phyloP scores from a whole-genome alignment of 257 asterid species.

The Paraleonurus japonicus region DNA sequence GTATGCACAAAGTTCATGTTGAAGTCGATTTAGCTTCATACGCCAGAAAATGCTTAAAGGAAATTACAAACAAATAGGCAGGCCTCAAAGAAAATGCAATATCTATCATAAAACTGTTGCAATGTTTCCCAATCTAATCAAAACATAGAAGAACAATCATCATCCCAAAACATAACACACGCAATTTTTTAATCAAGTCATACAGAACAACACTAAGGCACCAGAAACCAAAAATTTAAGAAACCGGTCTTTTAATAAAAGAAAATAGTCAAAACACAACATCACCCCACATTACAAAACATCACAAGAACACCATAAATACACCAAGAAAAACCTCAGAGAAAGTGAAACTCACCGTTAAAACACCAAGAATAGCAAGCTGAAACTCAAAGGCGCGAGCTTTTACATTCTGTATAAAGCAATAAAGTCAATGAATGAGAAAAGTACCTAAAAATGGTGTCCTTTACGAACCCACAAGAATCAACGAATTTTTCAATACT shows the following conservation, averaged over 20 bases:
- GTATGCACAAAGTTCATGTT: background rate
- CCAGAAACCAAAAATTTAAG: conserved; percentile 12
- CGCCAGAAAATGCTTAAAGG: background rate
- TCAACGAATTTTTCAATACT: conserved; percentile 18
- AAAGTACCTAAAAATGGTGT: conserved; percentile 36
- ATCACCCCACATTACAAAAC: conserved; percentile 39
- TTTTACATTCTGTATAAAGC: conserved; percentile 15
- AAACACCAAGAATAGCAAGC: conserved; percentile 20
- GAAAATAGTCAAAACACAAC: conserved; percentile 1
- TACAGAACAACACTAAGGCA: background rate
- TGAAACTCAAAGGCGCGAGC: conserved; percentile 15
- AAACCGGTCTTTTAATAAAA: conserved; percentile 1
- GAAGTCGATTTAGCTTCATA: conserved; percentile 10
- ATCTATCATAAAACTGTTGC: conserved; percentile 2
- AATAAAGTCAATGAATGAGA: conserved; percentile 30
- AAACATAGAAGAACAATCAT: conserved; percentile 8
- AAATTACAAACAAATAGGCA: background rate
- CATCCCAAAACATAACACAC: conserved; percentile 13
- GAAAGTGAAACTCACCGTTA: conserved; percentile 26
- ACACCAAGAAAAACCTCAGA: conserved; percentile 14
- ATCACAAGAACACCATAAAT: conserved; percentile 20
- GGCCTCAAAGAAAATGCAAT: background rate
- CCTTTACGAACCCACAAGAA: conserved; percentile 37
- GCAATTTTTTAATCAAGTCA: background rate
- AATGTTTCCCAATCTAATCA: conserved; percentile 21